Conservation (phyloP, 352 stramenopile genomes). For the Globisporangium mamillatum region DNA sequence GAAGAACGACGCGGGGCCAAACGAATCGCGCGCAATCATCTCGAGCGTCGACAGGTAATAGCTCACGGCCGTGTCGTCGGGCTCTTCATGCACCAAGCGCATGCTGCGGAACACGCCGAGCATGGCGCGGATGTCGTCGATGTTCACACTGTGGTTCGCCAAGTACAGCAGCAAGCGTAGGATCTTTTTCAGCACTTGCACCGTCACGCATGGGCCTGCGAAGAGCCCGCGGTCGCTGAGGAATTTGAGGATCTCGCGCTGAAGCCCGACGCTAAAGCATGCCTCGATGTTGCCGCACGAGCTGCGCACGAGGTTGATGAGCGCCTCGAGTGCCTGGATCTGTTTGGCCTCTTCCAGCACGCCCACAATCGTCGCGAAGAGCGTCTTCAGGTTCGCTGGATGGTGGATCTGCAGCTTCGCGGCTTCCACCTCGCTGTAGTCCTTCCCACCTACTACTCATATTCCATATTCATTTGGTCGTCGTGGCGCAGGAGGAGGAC, state of each 20-base stretch:
- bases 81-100: slow-evolving; percentile 63
- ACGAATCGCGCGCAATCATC: slow-evolving; percentile 83
- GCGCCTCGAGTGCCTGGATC: slow-evolving; percentile 58
- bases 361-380: slow-evolving; percentile 69
- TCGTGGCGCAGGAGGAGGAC: background rate
- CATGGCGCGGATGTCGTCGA: slow-evolving; percentile 81
- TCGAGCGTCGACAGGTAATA: slow-evolving; percentile 81
- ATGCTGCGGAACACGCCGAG: slow-evolving; percentile 71
- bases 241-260: slow-evolving; percentile 71
- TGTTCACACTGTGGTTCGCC: slow-evolving; percentile 72
- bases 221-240: slow-evolving; percentile 70
- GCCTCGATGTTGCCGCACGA: slow-evolving; percentile 77
- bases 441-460: slow-evolving; percentile 40
- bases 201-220: slow-evolving; percentile 49
- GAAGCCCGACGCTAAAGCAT: slow-evolving; percentile 64
- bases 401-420: slow-evolving; percentile 63
- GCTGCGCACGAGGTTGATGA: slow-evolving; percentile 76
- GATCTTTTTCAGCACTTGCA: slow-evolving; percentile 73
- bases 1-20: slow-evolving; percentile 80
- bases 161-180: slow-evolving; percentile 76
- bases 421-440: slow-evolving; percentile 60
- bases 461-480: background rate
- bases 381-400: slow-evolving; percentile 48
- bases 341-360: slow-evolving; percentile 67
- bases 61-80: slow-evolving; percentile 67